phyloP scores from a whole-genome alignment of 257 asterid species.

The Euphrasia confusa region DNA sequence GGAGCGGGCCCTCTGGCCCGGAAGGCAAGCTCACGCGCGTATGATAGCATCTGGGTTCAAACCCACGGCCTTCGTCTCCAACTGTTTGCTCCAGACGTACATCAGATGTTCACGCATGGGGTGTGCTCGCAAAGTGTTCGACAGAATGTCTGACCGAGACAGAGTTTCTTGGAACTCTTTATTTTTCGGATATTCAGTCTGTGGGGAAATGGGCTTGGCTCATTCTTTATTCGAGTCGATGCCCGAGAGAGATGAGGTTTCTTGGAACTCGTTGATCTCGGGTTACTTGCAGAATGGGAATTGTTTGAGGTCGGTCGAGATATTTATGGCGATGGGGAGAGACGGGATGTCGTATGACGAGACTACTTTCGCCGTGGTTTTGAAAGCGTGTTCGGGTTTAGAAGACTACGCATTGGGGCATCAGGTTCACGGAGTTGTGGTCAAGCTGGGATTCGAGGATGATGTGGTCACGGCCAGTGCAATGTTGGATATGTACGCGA shows the following conservation, averaged over 20 bases:
- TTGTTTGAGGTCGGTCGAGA: conserved; percentile 36
- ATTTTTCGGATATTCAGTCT: conserved; percentile 53
- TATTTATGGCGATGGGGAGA: conserved; percentile 53
- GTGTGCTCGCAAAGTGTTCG: conserved; percentile 61
- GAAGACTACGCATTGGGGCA: conserved; percentile 42
- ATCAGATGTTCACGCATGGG: conserved; percentile 43
- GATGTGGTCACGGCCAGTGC: conserved; percentile 81
- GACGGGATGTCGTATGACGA: conserved; percentile 51
- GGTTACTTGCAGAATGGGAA: conserved; percentile 64
- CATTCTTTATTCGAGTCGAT: conserved; percentile 43
- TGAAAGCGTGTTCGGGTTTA: conserved; percentile 59
- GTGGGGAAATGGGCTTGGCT: conserved; percentile 42
- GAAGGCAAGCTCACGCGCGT: conserved; percentile 69
- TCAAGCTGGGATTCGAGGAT: conserved; percentile 49
- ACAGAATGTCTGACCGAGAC: conserved; percentile 60
- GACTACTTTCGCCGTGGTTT: conserved; percentile 61
- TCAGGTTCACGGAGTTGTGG: conserved; percentile 61
- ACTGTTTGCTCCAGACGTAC: conserved; percentile 68
- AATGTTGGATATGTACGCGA: conserved; percentile 77
- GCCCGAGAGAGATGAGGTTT: conserved; percentile 71
- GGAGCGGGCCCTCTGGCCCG: conserved; percentile 41
- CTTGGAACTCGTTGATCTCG: conserved; percentile 85
- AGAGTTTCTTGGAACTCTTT: conserved; percentile 68
- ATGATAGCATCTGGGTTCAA: conserved; percentile 63
- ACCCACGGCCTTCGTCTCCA: conserved; percentile 68